Evolutionary conservation across 2,329 filamentous ascomycete genomes (phyloP).

Genomic region (Fusarium hostae): DNA sequence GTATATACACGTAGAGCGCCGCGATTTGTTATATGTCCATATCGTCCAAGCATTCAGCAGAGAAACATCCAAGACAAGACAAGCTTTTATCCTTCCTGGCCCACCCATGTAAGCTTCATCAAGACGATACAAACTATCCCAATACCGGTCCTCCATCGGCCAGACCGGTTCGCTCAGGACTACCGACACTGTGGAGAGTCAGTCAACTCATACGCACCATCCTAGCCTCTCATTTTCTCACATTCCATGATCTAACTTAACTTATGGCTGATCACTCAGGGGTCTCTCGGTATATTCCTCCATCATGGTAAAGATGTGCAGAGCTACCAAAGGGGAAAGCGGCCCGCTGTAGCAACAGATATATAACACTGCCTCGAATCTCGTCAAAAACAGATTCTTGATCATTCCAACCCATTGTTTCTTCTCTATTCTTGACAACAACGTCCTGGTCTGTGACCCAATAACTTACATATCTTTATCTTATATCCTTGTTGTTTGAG

Average conservation of each 20-base stretch:
- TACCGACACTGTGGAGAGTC: not conserved
- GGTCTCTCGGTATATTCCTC: constrained; percentile 10
- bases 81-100: constrained; percentile 13
- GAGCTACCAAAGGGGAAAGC: constrained; percentile 12
- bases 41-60: constrained; percentile 7
- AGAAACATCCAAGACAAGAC: constrained; percentile 21
- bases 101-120: constrained; percentile 10
- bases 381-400: constrained; percentile 14
- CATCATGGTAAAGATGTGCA: constrained; percentile 23
- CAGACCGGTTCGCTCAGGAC: constrained; percentile 6
- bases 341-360: constrained; percentile 1
- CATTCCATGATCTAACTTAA: not conserved
- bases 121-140: constrained; percentile 13
- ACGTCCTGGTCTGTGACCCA: constrained; percentile 33
- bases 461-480: not conserved
- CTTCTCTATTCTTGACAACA: constrained; percentile 22
- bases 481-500: constrained; percentile 26
- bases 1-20: not conserved
- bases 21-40: not conserved
- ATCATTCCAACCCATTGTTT: constrained; percentile 1
- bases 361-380: constrained; percentile 22
- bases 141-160: constrained; percentile 2
- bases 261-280: constrained; percentile 5
- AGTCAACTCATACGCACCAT: not conserved
- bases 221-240: constrained; percentile 1